Percentiles rank a stretch among this genome's conserved stretches.
These are phyloP conservation scores for Gliomastix tumulicola DNA, from an alignment of 2,329 filamentous ascomycete species.

Conservation along the genomic window DNA sequence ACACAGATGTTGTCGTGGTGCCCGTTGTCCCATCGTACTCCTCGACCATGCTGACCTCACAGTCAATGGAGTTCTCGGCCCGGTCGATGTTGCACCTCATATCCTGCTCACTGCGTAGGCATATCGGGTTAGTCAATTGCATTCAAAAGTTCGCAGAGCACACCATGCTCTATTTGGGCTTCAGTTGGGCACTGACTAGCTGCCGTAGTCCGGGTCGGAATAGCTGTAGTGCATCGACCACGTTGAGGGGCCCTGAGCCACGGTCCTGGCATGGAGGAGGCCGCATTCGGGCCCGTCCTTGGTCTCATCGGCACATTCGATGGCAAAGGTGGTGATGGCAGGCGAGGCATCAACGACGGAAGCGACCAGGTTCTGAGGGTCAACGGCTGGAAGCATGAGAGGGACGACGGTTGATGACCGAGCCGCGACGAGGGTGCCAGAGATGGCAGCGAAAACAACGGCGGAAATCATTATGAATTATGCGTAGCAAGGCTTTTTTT, in stretches of 20 bases:
- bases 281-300: conserved; percentile 15
- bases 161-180: too few species aligned
- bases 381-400: too few species aligned
- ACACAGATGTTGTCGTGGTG: conserved; percentile 3
- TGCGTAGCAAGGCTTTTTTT: too few species aligned
- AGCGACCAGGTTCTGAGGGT: conserved; percentile 13
- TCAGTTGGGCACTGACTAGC: too few species aligned
- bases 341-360: conserved; percentile 19
- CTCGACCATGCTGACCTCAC: conserved; percentile 9
- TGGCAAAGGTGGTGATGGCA: conserved; percentile 18
- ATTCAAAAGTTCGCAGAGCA: too few species aligned
- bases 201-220: too few species aligned
- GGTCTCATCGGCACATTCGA: conserved; percentile 19
- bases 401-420: too few species aligned
- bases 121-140: too few species aligned
- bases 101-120: too few species aligned
- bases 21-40: conserved; percentile 15
- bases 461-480: too few species aligned
- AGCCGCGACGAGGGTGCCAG: too few species aligned
- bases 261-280: conserved; percentile 9
- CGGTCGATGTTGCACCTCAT: background rate
- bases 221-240: conserved; percentile 9
- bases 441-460: too few species aligned
- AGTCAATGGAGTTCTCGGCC: conserved; percentile 1
- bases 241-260: conserved; percentile 20